These are phyloP conservation scores for Aphanoascus verrucosus DNA, from an alignment of 2,329 filamentous ascomycete genomes.

Conservation along the genomic window DNA sequence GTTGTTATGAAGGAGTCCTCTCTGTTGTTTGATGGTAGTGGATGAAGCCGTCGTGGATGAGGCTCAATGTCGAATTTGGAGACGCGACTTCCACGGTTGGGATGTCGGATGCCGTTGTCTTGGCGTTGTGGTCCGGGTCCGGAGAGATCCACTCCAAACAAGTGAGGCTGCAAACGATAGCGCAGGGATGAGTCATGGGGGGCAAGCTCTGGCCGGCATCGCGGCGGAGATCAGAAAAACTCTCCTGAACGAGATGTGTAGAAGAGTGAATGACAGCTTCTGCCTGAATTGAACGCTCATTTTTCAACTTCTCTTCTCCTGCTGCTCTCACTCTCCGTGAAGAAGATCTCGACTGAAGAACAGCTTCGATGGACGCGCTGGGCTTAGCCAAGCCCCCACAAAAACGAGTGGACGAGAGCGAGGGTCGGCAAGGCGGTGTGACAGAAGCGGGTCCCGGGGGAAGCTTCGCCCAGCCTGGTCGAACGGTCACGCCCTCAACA, in stretches of 20 bases:
- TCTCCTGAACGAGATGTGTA: no score
- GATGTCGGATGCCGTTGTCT: neutral
- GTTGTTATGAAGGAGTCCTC: no score
- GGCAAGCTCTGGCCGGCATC: slow-evolving; percentile 3
- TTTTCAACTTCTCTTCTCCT: neutral
- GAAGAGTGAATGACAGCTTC: no score
- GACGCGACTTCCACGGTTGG: no score
- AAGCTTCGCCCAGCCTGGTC: neutral
- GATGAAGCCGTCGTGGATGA: no score
- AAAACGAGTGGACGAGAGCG: slow-evolving; percentile 2
- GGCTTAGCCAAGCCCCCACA: neutral
- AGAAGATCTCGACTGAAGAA: neutral
- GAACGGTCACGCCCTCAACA: neutral
- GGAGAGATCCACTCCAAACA: neutral
- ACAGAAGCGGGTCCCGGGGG: slow-evolving; percentile 7
- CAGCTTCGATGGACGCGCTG: neutral
- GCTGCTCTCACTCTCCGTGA: neutral
- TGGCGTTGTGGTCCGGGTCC: slow-evolving; percentile 9
- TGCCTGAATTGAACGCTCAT: neutral
- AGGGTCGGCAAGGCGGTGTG: slow-evolving; percentile 9
- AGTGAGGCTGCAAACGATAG: slow-evolving; percentile 3
- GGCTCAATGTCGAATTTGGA: no score
- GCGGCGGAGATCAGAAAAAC: neutral
- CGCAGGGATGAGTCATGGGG: slow-evolving; percentile 4
- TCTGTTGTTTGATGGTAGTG: no score